Conservation (phyloP, 2,329 filamentous ascomycete species). For the Polytolypa hystricis region DNA sequence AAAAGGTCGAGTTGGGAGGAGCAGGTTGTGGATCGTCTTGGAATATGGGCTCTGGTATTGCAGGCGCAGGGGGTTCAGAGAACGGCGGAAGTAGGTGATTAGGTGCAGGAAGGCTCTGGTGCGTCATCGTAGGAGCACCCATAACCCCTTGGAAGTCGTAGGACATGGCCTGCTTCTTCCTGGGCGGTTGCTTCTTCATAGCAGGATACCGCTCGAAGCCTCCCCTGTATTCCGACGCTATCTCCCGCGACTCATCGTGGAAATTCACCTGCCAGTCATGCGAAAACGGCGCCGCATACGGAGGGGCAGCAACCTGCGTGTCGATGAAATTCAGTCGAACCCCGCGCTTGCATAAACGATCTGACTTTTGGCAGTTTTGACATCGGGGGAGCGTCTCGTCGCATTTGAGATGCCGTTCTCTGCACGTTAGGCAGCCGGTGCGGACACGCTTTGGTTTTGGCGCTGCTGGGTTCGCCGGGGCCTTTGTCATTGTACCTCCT, state of each 20-base stretch:
- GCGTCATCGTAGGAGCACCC: slow-evolving; percentile 26
- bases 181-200: slow-evolving; percentile 25
- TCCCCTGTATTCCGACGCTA: slow-evolving; percentile 81
- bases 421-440: slow-evolving; percentile 82
- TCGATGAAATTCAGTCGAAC: slow-evolving; percentile 88
- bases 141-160: slow-evolving; percentile 24
- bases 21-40: slow-evolving; percentile 17
- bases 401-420: slow-evolving; percentile 83
- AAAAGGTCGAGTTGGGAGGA: slow-evolving; percentile 18
- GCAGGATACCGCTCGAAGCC: slow-evolving; percentile 62
- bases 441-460: slow-evolving; percentile 72
- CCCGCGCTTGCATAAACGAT: slow-evolving; percentile 72
- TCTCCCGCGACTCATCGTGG: slow-evolving; percentile 76
- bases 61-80: slow-evolving; percentile 32
- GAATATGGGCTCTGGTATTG: slow-evolving; percentile 18
- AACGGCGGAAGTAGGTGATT: slow-evolving; percentile 39
- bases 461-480: no score
- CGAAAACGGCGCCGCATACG: slow-evolving; percentile 46
- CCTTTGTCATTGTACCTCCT: slow-evolving; percentile 3
- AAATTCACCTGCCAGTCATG: slow-evolving; percentile 66
- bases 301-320: slow-evolving; percentile 59
- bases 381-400: slow-evolving; percentile 60
- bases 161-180: slow-evolving; percentile 3
- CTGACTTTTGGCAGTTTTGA: slow-evolving; percentile 81
- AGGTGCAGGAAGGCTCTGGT: slow-evolving; percentile 42